Evolutionary conservation across 495 filamentous ascomycete genomes (phyloP).

Genomic region (Haplographium delicatum): DNA sequence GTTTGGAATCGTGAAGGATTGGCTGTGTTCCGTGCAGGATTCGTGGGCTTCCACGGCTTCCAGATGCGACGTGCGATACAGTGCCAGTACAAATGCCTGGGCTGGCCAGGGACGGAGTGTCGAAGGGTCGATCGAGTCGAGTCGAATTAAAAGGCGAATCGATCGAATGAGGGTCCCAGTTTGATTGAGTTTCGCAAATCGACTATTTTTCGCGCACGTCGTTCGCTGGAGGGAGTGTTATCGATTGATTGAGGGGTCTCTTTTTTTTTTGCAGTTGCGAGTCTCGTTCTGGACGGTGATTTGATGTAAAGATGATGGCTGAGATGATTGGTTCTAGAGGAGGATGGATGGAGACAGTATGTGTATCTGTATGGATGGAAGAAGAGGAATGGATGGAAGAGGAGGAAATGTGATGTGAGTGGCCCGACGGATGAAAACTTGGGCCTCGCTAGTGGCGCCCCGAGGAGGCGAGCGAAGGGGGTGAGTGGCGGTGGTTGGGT

Average conservation of each 20-base stretch:
- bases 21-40: constrained; percentile 18
- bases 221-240: not conserved
- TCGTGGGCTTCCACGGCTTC: not conserved
- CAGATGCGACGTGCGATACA: constrained; percentile 8
- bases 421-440: not conserved
- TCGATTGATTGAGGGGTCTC: constrained; percentile 8
- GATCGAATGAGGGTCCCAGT: not conserved
- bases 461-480: too few species aligned
- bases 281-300: constrained; percentile 15
- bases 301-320: too few species aligned
- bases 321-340: constrained; percentile 12
- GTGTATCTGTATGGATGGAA: too few species aligned
- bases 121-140: too few species aligned
- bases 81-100: too few species aligned
- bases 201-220: not conserved
- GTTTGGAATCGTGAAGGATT: constrained; percentile 16
- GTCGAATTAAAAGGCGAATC: too few species aligned
- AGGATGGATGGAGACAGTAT: too few species aligned
- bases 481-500: too few species aligned
- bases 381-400: constrained; percentile 6
- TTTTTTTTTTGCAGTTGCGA: not conserved
- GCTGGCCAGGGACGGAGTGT: too few species aligned
- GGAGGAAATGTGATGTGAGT: constrained; percentile 5
- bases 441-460: too few species aligned
- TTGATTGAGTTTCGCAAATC: not conserved